These are phyloP conservation scores for Fusarium sp. DNA, from an alignment of 2,329 filamentous ascomycete genomes.

Conservation along the genomic window DNA sequence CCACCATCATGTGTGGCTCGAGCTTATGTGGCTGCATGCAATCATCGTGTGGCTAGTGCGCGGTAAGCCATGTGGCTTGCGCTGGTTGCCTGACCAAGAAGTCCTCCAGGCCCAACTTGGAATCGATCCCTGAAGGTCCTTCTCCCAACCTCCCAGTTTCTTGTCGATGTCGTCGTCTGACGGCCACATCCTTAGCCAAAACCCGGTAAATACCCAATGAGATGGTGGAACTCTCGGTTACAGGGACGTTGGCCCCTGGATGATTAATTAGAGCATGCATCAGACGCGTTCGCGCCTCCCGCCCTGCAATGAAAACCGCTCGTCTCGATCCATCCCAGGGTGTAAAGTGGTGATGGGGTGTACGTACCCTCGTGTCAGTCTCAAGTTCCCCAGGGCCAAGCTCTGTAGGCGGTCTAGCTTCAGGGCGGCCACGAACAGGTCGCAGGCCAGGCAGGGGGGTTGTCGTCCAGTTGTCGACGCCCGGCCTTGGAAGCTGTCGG, in stretches of 20 bases:
- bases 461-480: slow-evolving; percentile 5
- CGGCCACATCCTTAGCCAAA: slow-evolving; percentile 3
- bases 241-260: slow-evolving; percentile 27
- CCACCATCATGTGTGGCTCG: slow-evolving; percentile 23
- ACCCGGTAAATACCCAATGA: slow-evolving; percentile 29
- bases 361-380: not conserved
- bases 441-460: slow-evolving; percentile 1
- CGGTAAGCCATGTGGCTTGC: not conserved
- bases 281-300: slow-evolving; percentile 7
- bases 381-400: slow-evolving; percentile 4
- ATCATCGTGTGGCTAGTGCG: not conserved
- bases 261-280: slow-evolving; percentile 39
- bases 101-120: slow-evolving; percentile 20
- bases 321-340: slow-evolving; percentile 19
- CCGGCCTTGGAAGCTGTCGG: slow-evolving; percentile 7
- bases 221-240: slow-evolving; percentile 11
- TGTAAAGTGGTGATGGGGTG: slow-evolving; percentile 31
- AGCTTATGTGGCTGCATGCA: slow-evolving; percentile 5
- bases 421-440: slow-evolving; percentile 35
- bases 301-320: slow-evolving; percentile 25
- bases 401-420: slow-evolving; percentile 32
- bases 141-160: slow-evolving; percentile 41
- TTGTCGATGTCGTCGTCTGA: slow-evolving; percentile 28
- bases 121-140: slow-evolving; percentile 28
- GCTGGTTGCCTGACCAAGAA: not conserved